Base-by-base conservation (phyloP, 2,329 filamentous ascomycete genomes). In the Phialemonium atrogriseum region DNA sequence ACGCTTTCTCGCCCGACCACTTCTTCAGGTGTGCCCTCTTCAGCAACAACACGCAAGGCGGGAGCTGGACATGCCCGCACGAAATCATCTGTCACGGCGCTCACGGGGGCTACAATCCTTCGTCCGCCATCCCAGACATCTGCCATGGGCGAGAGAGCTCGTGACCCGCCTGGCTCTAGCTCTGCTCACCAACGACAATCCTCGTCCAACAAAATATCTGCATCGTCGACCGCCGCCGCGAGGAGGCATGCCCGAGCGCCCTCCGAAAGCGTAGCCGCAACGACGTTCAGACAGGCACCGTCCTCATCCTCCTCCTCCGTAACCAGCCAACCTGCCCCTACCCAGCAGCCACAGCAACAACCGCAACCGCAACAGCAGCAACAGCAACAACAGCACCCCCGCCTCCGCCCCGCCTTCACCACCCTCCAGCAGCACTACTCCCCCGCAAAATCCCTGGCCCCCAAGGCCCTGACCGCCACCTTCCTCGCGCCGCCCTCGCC, bases 391-490 rank as follows among this genome's bases (percentile, higher is more conserved):
- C 19, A 28, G 32, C 27, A 18, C n/a, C 24, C 18, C 12, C 52
- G 56, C n/a, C 54, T 59, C 16, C 66, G 68, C 7, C 73, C 75
- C 0, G 58, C 66, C 27, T 81, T 81, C 53, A 71, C 64, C 28
- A 79, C 70, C 1, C 66, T 73, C 23, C 77, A 82, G 43, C 77
- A 82, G 43, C 75, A 81, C 55, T 81, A 73, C 56, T 78, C 73
- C 17, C 78, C 79, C 0, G 70, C 71, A 26, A 80, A 80, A 46
- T 63, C 61, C 4, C 56, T 64, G 7, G 66, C 70, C 1, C 73
- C 77, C 0, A 83, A 82, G 38, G 73, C 77, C 5, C 59, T 73
- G n/a, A 71, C 71, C 0, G 59, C 73, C 10, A 61, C 66, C 24
- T 68, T 64, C 52, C 65, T 78, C 26, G 71, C 70, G 12, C 71